Evolutionary conservation across 352 stramenopile genomes (phyloP).

Genomic region (Pythium rishiriense): DNA sequence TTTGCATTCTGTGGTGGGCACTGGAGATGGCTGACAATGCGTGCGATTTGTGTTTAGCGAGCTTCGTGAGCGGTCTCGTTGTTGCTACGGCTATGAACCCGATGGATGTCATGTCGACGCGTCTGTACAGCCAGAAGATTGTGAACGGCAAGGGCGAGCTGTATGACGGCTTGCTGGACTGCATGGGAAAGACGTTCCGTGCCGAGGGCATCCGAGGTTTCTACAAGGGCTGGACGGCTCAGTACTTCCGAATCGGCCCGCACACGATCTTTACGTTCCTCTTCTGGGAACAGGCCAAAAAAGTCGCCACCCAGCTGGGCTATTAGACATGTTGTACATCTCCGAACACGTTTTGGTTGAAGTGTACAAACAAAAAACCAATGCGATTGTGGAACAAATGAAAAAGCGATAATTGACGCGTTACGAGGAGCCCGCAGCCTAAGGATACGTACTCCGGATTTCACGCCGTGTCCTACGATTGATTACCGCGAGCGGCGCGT

Average conservation of each 20-base stretch:
- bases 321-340: conserved; percentile 47
- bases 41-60: conserved; percentile 40
- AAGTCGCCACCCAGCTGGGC: conserved; percentile 56
- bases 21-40: neutral
- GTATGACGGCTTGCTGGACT: conserved; percentile 77
- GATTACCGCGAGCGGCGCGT: neutral
- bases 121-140: conserved; percentile 87
- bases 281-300: conserved; percentile 86
- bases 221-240: conserved; percentile 86
- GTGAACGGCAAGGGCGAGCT: conserved; percentile 84
- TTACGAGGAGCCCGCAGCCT: neutral
- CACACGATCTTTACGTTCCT: conserved; percentile 88
- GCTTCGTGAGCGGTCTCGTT: conserved; percentile 73
- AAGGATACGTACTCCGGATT: too few relatives aligned
- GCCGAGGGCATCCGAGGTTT: conserved; percentile 78
- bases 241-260: conserved; percentile 85
- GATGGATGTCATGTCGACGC: conserved; percentile 86
- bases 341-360: neutral
- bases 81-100: conserved; percentile 89
- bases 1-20: too few relatives aligned
- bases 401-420: neutral
- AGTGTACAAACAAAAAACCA: conserved; percentile 10
- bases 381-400: neutral
- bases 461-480: neutral
- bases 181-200: conserved; percentile 77